Conservation (phyloP, 108 stramenopile species). For the Nitzschia palea region DNA sequence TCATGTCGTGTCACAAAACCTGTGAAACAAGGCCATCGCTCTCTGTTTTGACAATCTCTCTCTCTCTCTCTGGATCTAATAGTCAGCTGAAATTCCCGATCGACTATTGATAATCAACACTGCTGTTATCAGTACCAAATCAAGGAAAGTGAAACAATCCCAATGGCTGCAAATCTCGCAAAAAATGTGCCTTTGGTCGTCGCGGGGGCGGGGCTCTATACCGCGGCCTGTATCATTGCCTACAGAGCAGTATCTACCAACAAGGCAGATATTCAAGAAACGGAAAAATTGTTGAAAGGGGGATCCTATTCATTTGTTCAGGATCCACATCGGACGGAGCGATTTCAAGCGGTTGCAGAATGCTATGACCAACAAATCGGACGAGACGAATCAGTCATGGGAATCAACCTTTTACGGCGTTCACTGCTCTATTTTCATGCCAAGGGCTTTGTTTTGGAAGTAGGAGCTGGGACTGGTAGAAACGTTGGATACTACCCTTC, state of each 20-base stretch:
- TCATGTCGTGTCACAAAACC: too few species aligned
- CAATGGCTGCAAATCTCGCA: conserved; percentile 24
- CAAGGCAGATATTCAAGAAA: conserved; percentile 32
- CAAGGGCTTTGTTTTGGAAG: conserved; percentile 80
- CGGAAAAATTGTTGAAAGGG: conserved; percentile 1
- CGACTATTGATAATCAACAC: too few species aligned
- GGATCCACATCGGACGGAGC: conserved; percentile 58
- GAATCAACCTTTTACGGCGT: conserved; percentile 70
- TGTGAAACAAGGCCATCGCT: too few species aligned
- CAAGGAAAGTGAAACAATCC: too few species aligned
- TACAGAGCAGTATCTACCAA: conserved; percentile 24
- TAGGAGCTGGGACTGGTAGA: conserved; percentile 87
- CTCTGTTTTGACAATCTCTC: too few species aligned
- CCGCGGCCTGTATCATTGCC: conserved; percentile 27
- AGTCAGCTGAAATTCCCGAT: too few species aligned
- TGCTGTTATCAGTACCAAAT: too few species aligned
- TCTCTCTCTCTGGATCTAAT: too few species aligned
- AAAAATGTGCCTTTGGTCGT: conserved; percentile 15
- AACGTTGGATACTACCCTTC: conserved; percentile 74
- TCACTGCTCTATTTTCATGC: conserved; percentile 76
- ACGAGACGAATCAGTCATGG: conserved; percentile 77
- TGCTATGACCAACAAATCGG: conserved; percentile 71
- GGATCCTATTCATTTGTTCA: conserved; percentile 36
- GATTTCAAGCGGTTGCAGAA: conserved; percentile 69
- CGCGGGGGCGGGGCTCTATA: conserved; percentile 27